Conservation (phyloP, 1,284 basidiomycete genomes). For the Pseudozyma pruni region DNA sequence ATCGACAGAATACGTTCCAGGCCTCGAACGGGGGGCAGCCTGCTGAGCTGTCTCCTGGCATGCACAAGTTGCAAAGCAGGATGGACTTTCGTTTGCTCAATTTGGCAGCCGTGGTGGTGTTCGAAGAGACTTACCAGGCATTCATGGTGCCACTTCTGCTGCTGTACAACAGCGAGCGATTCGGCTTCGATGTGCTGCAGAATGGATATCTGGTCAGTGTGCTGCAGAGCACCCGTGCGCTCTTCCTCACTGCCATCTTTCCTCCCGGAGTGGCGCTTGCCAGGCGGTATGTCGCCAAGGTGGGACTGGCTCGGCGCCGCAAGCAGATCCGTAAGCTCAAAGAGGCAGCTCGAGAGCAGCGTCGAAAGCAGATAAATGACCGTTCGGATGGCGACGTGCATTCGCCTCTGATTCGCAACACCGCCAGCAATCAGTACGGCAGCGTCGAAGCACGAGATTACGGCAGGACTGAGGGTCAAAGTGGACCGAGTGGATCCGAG, state of each 20-base stretch:
- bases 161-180: slow-evolving; percentile 60
- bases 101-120: slow-evolving; percentile 52
- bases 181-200: slow-evolving; percentile 58
- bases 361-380: slow-evolving; percentile 3
- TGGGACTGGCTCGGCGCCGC: slow-evolving; percentile 31
- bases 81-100: slow-evolving; percentile 54
- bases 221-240: slow-evolving; percentile 52
- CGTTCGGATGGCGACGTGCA: slow-evolving; percentile 9
- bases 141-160: slow-evolving; percentile 61
- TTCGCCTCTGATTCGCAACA: slow-evolving; percentile 18
- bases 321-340: slow-evolving; percentile 33
- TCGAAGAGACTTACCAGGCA: slow-evolving; percentile 61
- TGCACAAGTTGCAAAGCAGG: slow-evolving; percentile 29
- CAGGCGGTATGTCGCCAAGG: slow-evolving; percentile 40
- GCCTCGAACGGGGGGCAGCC: slow-evolving; percentile 1
- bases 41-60: slow-evolving; percentile 25
- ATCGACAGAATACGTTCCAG: too few relatives aligned
- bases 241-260: slow-evolving; percentile 58
- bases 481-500: background rate
- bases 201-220: slow-evolving; percentile 59
- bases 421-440: slow-evolving; percentile 15
- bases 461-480: slow-evolving; percentile 4
- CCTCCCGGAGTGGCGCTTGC: slow-evolving; percentile 49
- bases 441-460: slow-evolving; percentile 30
- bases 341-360: slow-evolving; percentile 18